These are phyloP conservation scores for Fragaria nilgerrensis DNA, from an alignment of 306 rosid species.

Conservation along the genomic window DNA sequence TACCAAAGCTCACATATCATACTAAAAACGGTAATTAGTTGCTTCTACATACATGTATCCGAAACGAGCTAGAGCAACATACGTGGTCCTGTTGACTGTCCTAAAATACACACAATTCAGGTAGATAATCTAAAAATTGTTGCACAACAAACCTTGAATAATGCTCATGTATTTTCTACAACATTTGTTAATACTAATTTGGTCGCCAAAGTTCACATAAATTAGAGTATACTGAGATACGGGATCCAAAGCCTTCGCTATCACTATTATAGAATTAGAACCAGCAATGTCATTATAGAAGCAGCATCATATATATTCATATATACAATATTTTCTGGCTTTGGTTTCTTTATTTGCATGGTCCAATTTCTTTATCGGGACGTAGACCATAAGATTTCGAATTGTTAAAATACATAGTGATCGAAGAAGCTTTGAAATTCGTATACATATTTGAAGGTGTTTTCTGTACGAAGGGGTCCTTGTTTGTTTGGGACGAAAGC, in stretches of 20 bases:
- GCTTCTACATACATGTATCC: conserved; percentile 21
- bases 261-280: conserved; percentile 12
- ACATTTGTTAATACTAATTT: conserved; percentile 17
- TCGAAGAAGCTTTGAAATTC: not conserved
- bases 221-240: conserved; percentile 43
- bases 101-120: conserved; percentile 26
- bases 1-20: not conserved
- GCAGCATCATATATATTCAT: conserved; percentile 2
- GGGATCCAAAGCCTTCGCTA: conserved; percentile 44
- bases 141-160: conserved; percentile 60
- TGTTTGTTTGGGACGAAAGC: conserved; percentile 13
- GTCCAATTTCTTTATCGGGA: conserved; percentile 16
- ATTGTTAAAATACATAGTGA: not conserved
- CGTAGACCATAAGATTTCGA: not conserved
- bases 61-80: conserved; percentile 10
- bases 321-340: conserved; percentile 4
- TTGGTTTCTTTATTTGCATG: not conserved
- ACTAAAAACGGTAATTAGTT: conserved; percentile 23
- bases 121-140: conserved; percentile 29
- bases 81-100: conserved; percentile 36
- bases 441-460: conserved; percentile 25
- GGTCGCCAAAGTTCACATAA: not conserved
- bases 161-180: conserved; percentile 15
- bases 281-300: not conserved
- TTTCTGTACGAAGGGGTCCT: conserved; percentile 28